Base-by-base conservation (phyloP, 768 basidiomycete species). In the Macrolepiota fuliginosa region DNA sequence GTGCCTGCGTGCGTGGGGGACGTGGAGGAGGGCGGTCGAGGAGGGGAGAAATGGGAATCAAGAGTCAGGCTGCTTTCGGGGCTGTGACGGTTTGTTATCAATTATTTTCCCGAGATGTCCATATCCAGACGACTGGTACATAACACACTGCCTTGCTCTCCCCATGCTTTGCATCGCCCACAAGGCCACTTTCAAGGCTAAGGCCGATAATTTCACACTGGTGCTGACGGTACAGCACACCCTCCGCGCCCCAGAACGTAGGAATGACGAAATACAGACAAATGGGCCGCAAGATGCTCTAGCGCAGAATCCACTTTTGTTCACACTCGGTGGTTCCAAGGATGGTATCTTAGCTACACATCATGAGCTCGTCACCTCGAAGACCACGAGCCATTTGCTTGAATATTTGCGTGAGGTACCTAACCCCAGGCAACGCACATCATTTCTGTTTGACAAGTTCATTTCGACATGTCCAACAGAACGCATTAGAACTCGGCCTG, bases 401-500 rank as follows among this genome's bases (percentile, higher is more conserved):
- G 72, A 74, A 45, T 86, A 83, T 67, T 70, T 92, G 35, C 77
- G 74, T 66, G 66, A 71, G 76, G 89, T 81, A 74, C 45, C 42
- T 64, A 59, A 13, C 19, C 12, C 13, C n/a, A 37, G 24, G 50
- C 50, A 45, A 39, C 50, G 39, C n/a, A 49, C 54, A 55, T 40
- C 40, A 54, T 51, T 32, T 61, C 37, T 39, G 4, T 19, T 46
- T 61, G 53, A 61, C 53, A 32, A 32, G n/a, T 53, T 36, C 46
- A 54, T 59, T 3, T 53, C 52, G 50, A 46, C 55, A 25, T 61
- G 55, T 60, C 66, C 19, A 25, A 42, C 61, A 92, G 90, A 91
- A 92, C 70, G 75, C 83, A 19, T 64, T 68, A 42, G 77, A 79
- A 61, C 79, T 91, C 11, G 87, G 85, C 39, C 72, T 91, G 56